phyloP scores from a whole-genome alignment of 208 protist species.

The Phytomonas sp. region DNA sequence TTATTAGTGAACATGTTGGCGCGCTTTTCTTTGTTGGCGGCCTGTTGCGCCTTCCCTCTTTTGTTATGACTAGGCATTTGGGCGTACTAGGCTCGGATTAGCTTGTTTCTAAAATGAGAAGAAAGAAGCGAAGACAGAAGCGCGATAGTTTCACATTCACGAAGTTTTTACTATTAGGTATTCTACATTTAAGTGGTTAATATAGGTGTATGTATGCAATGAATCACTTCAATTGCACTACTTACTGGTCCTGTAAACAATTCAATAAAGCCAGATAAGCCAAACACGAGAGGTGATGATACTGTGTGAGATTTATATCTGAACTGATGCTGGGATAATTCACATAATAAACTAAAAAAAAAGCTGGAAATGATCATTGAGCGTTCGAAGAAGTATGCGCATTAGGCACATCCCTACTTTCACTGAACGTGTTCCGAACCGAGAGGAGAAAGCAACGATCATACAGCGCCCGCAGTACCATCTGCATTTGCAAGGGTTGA shows the following conservation, averaged over 20 bases:
- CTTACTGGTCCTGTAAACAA: not conserved
- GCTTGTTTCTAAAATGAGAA: constrained; percentile 3
- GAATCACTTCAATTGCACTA: not conserved
- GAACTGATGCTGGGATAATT: not conserved
- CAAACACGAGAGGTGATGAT: not conserved
- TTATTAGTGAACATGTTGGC: constrained; percentile 13
- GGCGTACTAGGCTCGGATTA: not conserved
- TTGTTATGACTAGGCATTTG: constrained; percentile 60
- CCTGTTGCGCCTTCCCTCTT: constrained; percentile 63
- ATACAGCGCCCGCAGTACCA: constrained; percentile 41
- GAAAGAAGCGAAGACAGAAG: not conserved
- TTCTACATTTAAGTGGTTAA: not conserved
- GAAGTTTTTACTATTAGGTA: not conserved
- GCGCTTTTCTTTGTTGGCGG: constrained; percentile 23
- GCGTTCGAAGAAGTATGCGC: not conserved
- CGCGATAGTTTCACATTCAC: not conserved
- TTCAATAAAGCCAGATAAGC: not conserved
- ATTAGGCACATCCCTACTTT: not conserved
- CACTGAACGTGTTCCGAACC: constrained; percentile 18
- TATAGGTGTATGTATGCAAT: not conserved
- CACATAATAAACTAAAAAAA: not conserved
- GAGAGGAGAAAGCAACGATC: constrained; percentile 66
- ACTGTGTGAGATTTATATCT: not conserved
- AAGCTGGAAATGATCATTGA: not conserved
- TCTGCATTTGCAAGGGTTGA: constrained; percentile 29